Conservation (phyloP, 768 basidiomycete species). For the Xerocomellus dryophilus region DNA sequence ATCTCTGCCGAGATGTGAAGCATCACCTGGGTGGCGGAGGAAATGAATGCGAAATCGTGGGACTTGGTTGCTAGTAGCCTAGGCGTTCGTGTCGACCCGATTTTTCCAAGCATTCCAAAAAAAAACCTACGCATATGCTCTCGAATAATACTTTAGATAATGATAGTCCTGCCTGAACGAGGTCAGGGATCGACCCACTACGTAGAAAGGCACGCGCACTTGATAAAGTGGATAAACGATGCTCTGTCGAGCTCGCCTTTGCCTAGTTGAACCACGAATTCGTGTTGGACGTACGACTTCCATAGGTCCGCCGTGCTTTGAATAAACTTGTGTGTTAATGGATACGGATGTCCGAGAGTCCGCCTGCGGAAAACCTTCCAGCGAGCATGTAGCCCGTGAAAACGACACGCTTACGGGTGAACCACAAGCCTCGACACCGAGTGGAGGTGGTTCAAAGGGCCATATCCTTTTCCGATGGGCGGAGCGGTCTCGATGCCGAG, state of each 20-base stretch:
- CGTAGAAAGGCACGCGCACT: slow-evolving; percentile 41
- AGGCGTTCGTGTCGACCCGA: background rate
- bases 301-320: slow-evolving; percentile 52
- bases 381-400: background rate
- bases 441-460: slow-evolving; percentile 87
- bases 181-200: background rate
- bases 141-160: slow-evolving; percentile 79
- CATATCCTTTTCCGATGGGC: slow-evolving; percentile 69
- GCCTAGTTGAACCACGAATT: slow-evolving; percentile 77
- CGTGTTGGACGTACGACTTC: slow-evolving; percentile 78
- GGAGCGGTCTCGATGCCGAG: slow-evolving; percentile 67
- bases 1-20: slow-evolving; percentile 66
- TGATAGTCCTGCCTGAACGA: slow-evolving; percentile 69
- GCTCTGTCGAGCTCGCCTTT: slow-evolving; percentile 61
- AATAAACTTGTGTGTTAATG: slow-evolving; percentile 66
- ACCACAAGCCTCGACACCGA: slow-evolving; percentile 47
- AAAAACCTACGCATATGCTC: slow-evolving; percentile 64
- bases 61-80: slow-evolving; percentile 82
- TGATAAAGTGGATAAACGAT: slow-evolving; percentile 83
- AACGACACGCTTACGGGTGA: slow-evolving; percentile 47
- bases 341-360: slow-evolving; percentile 58
- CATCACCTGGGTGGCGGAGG: slow-evolving; percentile 60
- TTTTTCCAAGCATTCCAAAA: background rate
- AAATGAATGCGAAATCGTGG: slow-evolving; percentile 57
- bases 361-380: slow-evolving; percentile 39